A percentile compares a stretch with the other conserved stretches of the same genome.
Conservation (phyloP, 2,329 filamentous ascomycete genomes). For the Trichoderma sp. region DNA sequence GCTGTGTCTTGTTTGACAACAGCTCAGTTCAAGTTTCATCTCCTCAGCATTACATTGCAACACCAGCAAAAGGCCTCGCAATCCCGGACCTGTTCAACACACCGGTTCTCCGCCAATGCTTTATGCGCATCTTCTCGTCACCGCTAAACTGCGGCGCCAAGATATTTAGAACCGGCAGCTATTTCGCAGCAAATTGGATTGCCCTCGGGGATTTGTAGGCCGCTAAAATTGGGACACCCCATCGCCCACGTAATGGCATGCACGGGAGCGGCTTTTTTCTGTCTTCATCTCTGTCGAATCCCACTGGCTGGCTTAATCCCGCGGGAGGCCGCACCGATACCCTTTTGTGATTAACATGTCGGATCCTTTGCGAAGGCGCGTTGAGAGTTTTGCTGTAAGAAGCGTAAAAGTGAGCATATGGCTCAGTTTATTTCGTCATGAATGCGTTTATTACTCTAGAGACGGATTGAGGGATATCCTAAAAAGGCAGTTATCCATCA, state of each 20-base stretch:
- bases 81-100: not conserved
- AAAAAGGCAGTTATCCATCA: not conserved
- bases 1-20: not conserved
- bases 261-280: not conserved
- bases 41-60: not conserved
- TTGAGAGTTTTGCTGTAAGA: not conserved
- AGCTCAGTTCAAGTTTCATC: not conserved
- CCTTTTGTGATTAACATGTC: not conserved
- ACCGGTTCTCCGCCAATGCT: not conserved
- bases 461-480: not conserved
- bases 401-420: not conserved
- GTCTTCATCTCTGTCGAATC: not conserved
- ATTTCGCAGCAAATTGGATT: conserved; percentile 12
- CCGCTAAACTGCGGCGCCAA: conserved; percentile 15
- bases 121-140: not conserved
- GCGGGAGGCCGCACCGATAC: not conserved
- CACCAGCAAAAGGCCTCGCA: not conserved
- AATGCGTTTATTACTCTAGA: not conserved
- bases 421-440: not conserved
- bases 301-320: not conserved
- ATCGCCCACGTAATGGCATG: conserved; percentile 8
- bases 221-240: not conserved
- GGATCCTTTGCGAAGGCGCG: not conserved
- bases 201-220: not conserved
- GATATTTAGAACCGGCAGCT: not conserved